Base-by-base conservation (phyloP, 2,329 filamentous ascomycete species). In the Exophiala calicioides region DNA sequence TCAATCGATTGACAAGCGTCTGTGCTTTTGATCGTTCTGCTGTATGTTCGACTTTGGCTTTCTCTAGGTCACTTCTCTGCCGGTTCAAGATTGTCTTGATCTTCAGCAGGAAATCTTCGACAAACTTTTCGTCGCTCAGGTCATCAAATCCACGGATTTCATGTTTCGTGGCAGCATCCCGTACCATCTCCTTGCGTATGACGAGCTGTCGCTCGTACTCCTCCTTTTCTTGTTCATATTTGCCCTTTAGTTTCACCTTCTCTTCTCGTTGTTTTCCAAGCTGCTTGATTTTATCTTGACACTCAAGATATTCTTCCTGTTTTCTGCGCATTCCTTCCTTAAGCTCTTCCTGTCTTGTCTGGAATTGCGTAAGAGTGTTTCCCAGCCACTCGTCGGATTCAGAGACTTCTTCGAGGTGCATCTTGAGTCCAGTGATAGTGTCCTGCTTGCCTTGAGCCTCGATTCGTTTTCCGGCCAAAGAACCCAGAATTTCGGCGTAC, bases 131-230 rank as follows among this genome's bases (percentile, higher is more conserved):
- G 23, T 84, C 82, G 33, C 95, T 70, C 9, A 90, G 82, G 15
- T 84, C 80, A 53, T 95, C 89, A 61, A 86, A 95, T 0, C 90
- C 90, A 24, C 88, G 84, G 53, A 98, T 87, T 48, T 81, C 83
- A 65, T 95, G 87, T 19, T 76, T 76, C 34, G 81, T 77, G 12
- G 91, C 89, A 27, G 88, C 82, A 47, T 90, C 84, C 55, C 84
- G 88, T 44, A 96, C 82, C 65, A 95, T 78, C 7, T 79, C 76
- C 60, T 85, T 77, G 29, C 91, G 85, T 33, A 79, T 74, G 57
- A 81, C 74, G 3, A 95, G 65, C 56, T 96, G 87, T 3, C 85
- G 81, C 62, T 96, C 88, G 62, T 93, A 88, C 59, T 86, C 88
- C 52, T 88, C 85, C 69, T 91, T 90, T 62, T 95, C 85, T 2